Percentiles rank a stretch among this genome's conserved stretches.
phyloP scores from a whole-genome alignment of 1,139 yeast species.

The Suhomyces maxii region DNA sequence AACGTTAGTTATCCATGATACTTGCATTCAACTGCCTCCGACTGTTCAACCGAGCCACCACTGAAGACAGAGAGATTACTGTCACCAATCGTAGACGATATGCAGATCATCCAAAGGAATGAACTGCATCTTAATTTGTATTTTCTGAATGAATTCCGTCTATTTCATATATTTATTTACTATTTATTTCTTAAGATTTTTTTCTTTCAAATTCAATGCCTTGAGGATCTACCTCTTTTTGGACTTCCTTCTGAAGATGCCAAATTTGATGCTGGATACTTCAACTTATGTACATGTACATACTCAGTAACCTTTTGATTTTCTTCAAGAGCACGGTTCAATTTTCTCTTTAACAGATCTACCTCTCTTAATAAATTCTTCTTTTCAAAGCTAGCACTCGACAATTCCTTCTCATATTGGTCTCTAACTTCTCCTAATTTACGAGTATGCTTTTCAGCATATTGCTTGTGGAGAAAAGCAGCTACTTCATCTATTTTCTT shows the following conservation, averaged over 20 bases:
- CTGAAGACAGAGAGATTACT: no score
- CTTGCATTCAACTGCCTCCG: no score
- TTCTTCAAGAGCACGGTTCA: slow-evolving; percentile 17
- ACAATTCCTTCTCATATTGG: slow-evolving; percentile 17
- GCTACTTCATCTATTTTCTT: slow-evolving; percentile 25
- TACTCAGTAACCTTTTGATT: slow-evolving; percentile 17
- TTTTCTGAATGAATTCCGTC: no score
- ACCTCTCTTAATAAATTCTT: slow-evolving; percentile 16
- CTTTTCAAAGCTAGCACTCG: slow-evolving; percentile 12
- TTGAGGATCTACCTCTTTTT: slow-evolving; percentile 6
- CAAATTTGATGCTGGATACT: slow-evolving; percentile 11
- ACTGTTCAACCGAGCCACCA: no score
- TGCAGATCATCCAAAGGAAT: no score
- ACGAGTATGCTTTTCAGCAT: slow-evolving; percentile 24
- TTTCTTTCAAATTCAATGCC: slow-evolving; percentile 2
- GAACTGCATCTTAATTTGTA: no score
- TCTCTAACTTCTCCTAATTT: slow-evolving; percentile 18
- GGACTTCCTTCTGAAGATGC: slow-evolving; percentile 9
- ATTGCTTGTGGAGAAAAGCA: slow-evolving; percentile 24
- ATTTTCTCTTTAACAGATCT: slow-evolving; percentile 19
- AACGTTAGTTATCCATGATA: no score
- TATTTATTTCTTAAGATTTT: no score
- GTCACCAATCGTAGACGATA: no score
- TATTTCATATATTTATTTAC: no score
- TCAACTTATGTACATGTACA: slow-evolving; percentile 16